Evolutionary conservation across 2,329 filamentous ascomycete genomes (phyloP).

Genomic region (Dactylellina sp.): DNA sequence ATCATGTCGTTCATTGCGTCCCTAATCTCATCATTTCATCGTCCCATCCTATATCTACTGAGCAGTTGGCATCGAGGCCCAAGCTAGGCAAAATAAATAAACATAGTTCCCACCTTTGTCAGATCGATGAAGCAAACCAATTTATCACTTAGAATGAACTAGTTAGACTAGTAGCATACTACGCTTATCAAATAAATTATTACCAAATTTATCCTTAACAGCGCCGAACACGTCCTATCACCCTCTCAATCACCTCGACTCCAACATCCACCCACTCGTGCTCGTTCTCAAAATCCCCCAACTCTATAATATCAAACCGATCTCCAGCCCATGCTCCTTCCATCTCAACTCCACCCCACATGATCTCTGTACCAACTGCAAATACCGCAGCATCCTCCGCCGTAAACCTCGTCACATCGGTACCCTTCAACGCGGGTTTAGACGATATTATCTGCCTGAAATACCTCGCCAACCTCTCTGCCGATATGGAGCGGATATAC

Average conservation of each 20-base stretch:
- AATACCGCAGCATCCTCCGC: slow-evolving; percentile 27
- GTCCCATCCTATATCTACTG: too few relatives aligned
- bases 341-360: slow-evolving; percentile 33
- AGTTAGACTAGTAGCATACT: too few relatives aligned
- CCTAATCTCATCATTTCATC: too few relatives aligned
- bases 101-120: too few relatives aligned
- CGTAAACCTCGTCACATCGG: slow-evolving; percentile 12
- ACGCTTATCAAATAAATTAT: background rate
- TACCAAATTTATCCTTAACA: background rate
- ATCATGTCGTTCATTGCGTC: too few relatives aligned
- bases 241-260: slow-evolving; percentile 16
- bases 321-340: slow-evolving; percentile 36
- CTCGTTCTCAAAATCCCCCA: slow-evolving; percentile 7
- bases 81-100: too few relatives aligned
- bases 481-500: slow-evolving; percentile 18
- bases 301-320: slow-evolving; percentile 43
- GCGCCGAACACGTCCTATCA: slow-evolving; percentile 2
- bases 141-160: too few relatives aligned
- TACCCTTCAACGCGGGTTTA: slow-evolving; percentile 1
- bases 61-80: too few relatives aligned
- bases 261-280: slow-evolving; percentile 41
- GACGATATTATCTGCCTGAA: background rate
- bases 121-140: too few relatives aligned
- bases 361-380: slow-evolving; percentile 29
- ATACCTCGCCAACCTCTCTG: slow-evolving; percentile 23